Percentiles rank a stretch among this genome's conserved stretches.
These are phyloP conservation scores for Extremus antarcticus DNA, from an alignment of 495 filamentous ascomycete species.

Conservation along the genomic window DNA sequence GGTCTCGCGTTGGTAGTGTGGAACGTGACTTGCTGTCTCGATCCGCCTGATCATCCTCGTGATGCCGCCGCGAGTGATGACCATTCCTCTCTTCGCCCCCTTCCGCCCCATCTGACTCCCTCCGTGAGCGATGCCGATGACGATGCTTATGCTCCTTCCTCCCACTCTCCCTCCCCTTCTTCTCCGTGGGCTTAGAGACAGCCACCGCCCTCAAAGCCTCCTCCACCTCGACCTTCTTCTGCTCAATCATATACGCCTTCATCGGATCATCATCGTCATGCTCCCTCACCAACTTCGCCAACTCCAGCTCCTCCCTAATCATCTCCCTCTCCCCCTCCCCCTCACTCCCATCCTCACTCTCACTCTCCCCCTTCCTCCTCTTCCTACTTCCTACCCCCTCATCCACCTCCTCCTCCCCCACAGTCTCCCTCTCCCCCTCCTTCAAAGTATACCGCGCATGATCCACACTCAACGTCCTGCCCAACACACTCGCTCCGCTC, in stretches of 20 bases:
- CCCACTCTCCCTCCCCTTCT: conserved; percentile 22
- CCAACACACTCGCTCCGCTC: conserved; percentile 72
- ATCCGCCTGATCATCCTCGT: no score
- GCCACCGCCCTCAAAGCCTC: conserved; percentile 35
- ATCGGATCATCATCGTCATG: conserved; percentile 90
- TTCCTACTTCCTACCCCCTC: conserved; percentile 26
- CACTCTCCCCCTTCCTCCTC: conserved; percentile 28
- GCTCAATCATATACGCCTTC: conserved; percentile 77
- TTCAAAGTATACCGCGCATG: conserved; percentile 82
- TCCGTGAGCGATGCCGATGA: conserved; percentile 1
- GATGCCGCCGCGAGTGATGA: background rate
- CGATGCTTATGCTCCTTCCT: background rate
- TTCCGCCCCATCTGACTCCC: background rate
- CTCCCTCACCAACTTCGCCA: conserved; percentile 60
- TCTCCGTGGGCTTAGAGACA: background rate
- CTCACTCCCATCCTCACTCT: conserved; percentile 31
- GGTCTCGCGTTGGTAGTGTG: no score
- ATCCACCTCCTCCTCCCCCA: conserved; percentile 22
- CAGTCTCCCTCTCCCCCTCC: conserved; percentile 53
- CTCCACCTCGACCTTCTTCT: conserved; percentile 81
- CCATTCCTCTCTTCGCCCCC: background rate
- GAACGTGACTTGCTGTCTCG: background rate
- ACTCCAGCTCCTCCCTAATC: conserved; percentile 62
- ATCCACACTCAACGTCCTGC: conserved; percentile 74
- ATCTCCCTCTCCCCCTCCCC: conserved; percentile 34